Conservation (phyloP, 1,139 yeast species). For the Diutina rugosa region DNA sequence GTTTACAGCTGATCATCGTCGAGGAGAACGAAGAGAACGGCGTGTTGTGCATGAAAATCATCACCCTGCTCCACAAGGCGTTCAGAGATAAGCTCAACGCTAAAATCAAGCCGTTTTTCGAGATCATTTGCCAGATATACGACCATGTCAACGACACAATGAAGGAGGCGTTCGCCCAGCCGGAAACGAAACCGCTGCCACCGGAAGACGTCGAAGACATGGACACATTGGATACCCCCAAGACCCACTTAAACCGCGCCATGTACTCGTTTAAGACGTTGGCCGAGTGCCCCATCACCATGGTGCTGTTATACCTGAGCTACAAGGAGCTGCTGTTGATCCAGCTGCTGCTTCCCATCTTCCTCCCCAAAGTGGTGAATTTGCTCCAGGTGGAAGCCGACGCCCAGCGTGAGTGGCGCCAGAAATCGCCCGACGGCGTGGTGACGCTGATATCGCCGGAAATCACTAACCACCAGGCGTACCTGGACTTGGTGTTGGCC, state of each 20-base stretch:
- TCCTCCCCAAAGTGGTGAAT: conserved; percentile 73
- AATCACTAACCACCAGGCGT: conserved; percentile 68
- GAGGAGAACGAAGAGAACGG: conserved; percentile 94
- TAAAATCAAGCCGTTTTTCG: conserved; percentile 70
- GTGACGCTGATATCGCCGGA: conserved; percentile 46
- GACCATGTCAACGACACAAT: conserved; percentile 73
- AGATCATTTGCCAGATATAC: conserved; percentile 64
- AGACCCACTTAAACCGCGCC: conserved; percentile 33
- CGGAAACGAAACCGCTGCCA: not conserved
- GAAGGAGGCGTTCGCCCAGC: conserved; percentile 36
- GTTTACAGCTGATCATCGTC: conserved; percentile 47
- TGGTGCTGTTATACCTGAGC: conserved; percentile 83
- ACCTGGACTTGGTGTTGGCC: conserved; percentile 84
- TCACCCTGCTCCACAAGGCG: conserved; percentile 81
- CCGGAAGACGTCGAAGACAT: not conserved
- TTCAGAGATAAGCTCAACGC: conserved; percentile 59
- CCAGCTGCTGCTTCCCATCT: conserved; percentile 55
- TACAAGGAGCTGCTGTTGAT: conserved; percentile 57
- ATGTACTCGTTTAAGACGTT: conserved; percentile 79
- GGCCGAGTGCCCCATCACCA: conserved; percentile 94
- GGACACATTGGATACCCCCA: not conserved
- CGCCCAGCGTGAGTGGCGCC: conserved; percentile 25
- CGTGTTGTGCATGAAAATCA: conserved; percentile 76
- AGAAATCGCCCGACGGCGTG: conserved; percentile 47
- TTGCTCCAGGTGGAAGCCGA: conserved; percentile 66